A percentile compares a stretch with the other conserved stretches of the same genome.
Evolutionary conservation across 345 rosid species (phyloP).

Genomic region (Eucalyptus polyanthemos): DNA sequence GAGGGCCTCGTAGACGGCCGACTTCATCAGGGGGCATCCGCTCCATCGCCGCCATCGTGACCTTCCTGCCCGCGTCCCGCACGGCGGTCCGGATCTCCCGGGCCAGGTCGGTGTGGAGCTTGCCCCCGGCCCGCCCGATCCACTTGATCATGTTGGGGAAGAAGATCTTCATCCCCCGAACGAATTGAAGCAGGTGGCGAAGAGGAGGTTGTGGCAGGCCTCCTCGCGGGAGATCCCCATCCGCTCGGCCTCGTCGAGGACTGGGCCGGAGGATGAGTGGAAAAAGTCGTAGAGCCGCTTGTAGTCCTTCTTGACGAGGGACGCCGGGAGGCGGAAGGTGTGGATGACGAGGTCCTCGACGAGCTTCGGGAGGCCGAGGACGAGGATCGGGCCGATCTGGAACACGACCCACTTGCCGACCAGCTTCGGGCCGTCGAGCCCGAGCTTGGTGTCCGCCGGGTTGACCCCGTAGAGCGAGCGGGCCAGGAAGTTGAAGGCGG

Average conservation of each 20-base stretch:
- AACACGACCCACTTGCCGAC: constrained; percentile 61
- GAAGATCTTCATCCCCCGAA: constrained; percentile 63
- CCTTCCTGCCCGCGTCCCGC: constrained; percentile 45
- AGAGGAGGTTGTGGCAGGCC: constrained; percentile 71
- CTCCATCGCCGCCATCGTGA: constrained; percentile 68
- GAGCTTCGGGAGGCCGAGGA: constrained; percentile 44
- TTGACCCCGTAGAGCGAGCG: constrained; percentile 36
- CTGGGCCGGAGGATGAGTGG: constrained; percentile 25
- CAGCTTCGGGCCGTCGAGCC: constrained; percentile 48
- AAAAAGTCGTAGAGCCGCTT: constrained; percentile 68
- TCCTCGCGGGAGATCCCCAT: constrained; percentile 68
- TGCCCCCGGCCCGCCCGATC: constrained; percentile 58
- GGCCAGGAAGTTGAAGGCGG: constrained; percentile 66
- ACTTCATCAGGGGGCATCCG: constrained; percentile 71
- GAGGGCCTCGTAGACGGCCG: constrained; percentile 65
- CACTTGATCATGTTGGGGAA: constrained; percentile 59
- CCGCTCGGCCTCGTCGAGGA: constrained; percentile 64
- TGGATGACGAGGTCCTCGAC: constrained; percentile 49
- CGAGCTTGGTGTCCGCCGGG: constrained; percentile 49
- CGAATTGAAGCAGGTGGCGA: constrained; percentile 82
- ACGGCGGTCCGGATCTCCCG: constrained; percentile 63
- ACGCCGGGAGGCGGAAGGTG: constrained; percentile 48
- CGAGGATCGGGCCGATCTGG: constrained; percentile 41
- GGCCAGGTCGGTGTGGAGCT: constrained; percentile 50
- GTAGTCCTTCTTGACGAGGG: constrained; percentile 53